phyloP scores from a whole-genome alignment of 306 rosid species.

The Clitoria ternatea region DNA sequence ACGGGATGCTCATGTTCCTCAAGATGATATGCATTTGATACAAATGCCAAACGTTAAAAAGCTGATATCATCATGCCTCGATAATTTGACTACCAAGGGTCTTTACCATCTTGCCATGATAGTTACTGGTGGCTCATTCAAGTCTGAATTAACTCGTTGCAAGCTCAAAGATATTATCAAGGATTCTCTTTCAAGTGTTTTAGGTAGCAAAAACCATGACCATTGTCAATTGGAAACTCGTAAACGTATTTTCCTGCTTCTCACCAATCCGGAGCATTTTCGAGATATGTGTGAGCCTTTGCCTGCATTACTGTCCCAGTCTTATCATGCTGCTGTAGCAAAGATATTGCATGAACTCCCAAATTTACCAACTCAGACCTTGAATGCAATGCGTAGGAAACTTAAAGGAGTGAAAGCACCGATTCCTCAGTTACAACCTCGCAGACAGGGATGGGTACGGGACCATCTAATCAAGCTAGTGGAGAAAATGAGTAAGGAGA shows the following conservation, averaged over 20 bases:
- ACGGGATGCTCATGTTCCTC: conserved; percentile 26
- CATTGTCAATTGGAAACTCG: conserved; percentile 27
- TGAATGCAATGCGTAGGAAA: conserved; percentile 66
- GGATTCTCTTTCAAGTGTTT: conserved; percentile 40
- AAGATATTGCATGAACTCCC: conserved; percentile 43
- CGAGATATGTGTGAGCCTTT: conserved; percentile 28
- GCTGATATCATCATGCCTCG: conserved; percentile 42
- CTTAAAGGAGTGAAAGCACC: conserved; percentile 40
- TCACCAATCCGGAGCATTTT: conserved; percentile 50
- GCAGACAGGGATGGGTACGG: conserved; percentile 44
- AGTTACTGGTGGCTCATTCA: conserved; percentile 39
- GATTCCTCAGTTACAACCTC: conserved; percentile 47
- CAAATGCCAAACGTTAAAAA: conserved; percentile 23
- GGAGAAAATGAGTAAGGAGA: conserved; percentile 28
- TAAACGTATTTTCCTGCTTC: conserved; percentile 43
- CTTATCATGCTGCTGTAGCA: conserved; percentile 29
- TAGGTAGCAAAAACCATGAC: conserved; percentile 23
- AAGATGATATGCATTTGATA: conserved; percentile 30
- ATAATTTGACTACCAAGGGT: conserved; percentile 64
- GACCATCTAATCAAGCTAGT: conserved; percentile 38
- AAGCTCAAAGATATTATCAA: conserved; percentile 54
- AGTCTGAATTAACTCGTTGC: conserved; percentile 56
- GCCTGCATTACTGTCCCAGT: conserved; percentile 27
- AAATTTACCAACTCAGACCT: conserved; percentile 44
- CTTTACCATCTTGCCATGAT: conserved; percentile 51